These are phyloP conservation scores for Syncephalastrum racemosum DNA, from an alignment of 371 early-diverging fungal species.

Conservation along the genomic window DNA sequence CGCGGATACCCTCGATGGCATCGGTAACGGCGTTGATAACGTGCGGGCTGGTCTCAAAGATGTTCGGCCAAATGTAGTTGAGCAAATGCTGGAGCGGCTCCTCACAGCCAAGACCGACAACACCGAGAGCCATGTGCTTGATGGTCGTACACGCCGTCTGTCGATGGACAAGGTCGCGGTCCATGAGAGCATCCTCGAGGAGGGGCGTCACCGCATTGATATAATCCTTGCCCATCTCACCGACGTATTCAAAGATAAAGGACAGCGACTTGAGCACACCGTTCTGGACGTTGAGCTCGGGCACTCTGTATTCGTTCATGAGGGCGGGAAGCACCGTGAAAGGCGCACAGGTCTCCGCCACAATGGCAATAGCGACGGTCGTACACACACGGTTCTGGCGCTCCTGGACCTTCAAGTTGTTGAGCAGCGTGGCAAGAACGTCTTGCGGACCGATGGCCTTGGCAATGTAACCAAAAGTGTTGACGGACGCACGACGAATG, in stretches of 20 bases:
- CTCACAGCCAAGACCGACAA: constrained; percentile 90
- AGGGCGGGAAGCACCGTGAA: constrained; percentile 97
- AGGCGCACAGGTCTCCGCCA: constrained; percentile 91
- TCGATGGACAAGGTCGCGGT: constrained; percentile 96
- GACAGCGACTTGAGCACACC: constrained; percentile 95
- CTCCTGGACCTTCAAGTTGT: constrained; percentile 97
- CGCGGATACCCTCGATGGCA: constrained; percentile 92
- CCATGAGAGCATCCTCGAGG: constrained; percentile 96
- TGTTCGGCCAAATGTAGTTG: constrained; percentile 97
- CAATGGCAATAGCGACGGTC: constrained; percentile 95
- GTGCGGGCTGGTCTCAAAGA: constrained; percentile 95
- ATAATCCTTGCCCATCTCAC: constrained; percentile 95
- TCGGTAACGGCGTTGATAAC: constrained; percentile 97
- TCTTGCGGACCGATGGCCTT: constrained; percentile 99
- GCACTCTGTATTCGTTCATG: constrained; percentile 98
- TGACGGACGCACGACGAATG: constrained; percentile 94
- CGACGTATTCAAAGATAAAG: constrained; percentile 97
- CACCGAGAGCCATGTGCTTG: constrained; percentile 91
- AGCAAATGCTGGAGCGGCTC: constrained; percentile 92
- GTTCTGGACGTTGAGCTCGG: constrained; percentile 97
- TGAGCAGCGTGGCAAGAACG: constrained; percentile 94
- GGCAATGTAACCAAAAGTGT: constrained; percentile 98
- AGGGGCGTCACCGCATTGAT: constrained; percentile 94
- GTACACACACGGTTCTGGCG: constrained; percentile 98
- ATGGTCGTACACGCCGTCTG: constrained; percentile 96